Percentiles rank a stretch among this genome's conserved stretches.
These are phyloP conservation scores for Colletotrichum tofieldiae DNA, from an alignment of 2,329 filamentous ascomycete species.

Conservation along the genomic window DNA sequence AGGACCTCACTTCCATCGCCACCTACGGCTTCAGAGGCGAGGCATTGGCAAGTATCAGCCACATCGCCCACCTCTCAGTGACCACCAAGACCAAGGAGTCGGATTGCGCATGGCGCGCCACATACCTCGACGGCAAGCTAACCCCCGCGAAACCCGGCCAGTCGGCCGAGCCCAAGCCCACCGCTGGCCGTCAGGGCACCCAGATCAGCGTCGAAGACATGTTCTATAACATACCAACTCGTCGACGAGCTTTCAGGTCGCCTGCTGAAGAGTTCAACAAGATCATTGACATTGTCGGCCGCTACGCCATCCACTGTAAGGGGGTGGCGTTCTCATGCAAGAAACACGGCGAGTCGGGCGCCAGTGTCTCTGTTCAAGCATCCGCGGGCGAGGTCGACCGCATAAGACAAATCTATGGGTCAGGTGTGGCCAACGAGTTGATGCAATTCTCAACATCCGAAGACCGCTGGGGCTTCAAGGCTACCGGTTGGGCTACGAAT, in stretches of 20 bases:
- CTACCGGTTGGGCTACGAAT: constrained; percentile 87
- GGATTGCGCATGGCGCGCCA: constrained; percentile 89
- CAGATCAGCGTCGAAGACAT: constrained; percentile 97
- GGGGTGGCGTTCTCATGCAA: constrained; percentile 97
- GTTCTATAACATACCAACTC: constrained; percentile 95
- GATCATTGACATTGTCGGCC: constrained; percentile 93
- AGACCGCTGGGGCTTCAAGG: constrained; percentile 86
- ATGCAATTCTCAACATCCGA: constrained; percentile 82
- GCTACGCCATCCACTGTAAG: constrained; percentile 92
- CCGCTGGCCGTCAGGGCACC: constrained; percentile 89
- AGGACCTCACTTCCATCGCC: constrained; percentile 89
- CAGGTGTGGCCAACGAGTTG: constrained; percentile 88
- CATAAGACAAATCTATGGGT: constrained; percentile 92
- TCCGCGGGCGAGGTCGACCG: constrained; percentile 83
- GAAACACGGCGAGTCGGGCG: constrained; percentile 90
- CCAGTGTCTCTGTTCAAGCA: constrained; percentile 84
- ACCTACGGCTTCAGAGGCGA: constrained; percentile 99
- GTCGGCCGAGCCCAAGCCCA: constrained; percentile 86
- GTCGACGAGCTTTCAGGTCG: constrained; percentile 91
- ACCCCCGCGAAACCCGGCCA: constrained; percentile 90
- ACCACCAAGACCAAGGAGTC: constrained; percentile 95
- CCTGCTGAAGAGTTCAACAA: constrained; percentile 97
- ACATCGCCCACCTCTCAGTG: constrained; percentile 95
- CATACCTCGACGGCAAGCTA: constrained; percentile 88
- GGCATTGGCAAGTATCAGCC: constrained; percentile 96